Base-by-base conservation (phyloP, 2,329 filamentous ascomycete species). In the Herpotrichia juniperi region DNA sequence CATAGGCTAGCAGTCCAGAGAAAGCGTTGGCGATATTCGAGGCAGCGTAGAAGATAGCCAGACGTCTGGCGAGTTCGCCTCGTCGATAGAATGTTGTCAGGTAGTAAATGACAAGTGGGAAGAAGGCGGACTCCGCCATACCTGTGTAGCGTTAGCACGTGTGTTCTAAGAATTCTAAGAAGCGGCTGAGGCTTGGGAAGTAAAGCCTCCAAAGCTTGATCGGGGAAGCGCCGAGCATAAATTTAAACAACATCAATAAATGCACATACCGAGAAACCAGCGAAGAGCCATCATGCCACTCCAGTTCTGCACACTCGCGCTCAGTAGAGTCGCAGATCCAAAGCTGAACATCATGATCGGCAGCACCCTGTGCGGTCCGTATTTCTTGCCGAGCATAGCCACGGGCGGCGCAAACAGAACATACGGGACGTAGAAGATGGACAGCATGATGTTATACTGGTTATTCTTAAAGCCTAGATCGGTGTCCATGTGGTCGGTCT, bases 41-140 rank as follows among this genome's bases (percentile, higher is more conserved):
- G 0, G 88, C 88, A 0, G 88, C 89, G 61, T 92, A 93, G 75
- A 91, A 91, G 52, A 91, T 76, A 30, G 87, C 87, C 1, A 91
- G 77, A 2, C 88, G 83, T 8, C 88, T 79, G 5, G 87, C 88
- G 2, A 91, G 80, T 67, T 91, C 88, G 26, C 84, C 85, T 48
- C 88, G 82, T 14, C 87, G 83, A 69, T 91, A 91, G 69, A 91
- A 91, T 1, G 76, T 77, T 0, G 78, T 79, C 43, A 78, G 67
- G 54, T 86, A 86, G 69, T 85, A 86, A 54, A 86, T 85, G 17
- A 89, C 87, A 3, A 88, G 73, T 0, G 88, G 87, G 64, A 89
- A 90, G 73, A 90, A 90, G 2, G 83, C 87, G 1, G 80, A 79
- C 64, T 90, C 87, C 0, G 85, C 78, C 78, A 86, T 86, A 9